A percentile compares a stretch with the other conserved stretches of the same genome.
Evolutionary conservation across 305 asterid species (phyloP).

Genomic region (Fraxinus xanthoxyloides): DNA sequence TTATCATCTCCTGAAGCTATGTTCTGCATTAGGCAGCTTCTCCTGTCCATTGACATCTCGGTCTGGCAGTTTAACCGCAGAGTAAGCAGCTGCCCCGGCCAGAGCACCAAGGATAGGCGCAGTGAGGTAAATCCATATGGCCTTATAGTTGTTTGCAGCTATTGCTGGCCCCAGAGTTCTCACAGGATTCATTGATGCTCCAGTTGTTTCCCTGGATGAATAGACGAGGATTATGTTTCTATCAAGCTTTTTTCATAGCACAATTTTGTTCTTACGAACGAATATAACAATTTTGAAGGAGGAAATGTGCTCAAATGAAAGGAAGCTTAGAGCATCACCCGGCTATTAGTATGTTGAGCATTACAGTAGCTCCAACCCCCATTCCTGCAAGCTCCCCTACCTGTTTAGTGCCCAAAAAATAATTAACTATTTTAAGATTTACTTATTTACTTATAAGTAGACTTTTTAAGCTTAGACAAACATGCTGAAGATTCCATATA

Average conservation of each 20-base stretch:
- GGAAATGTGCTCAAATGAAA: not conserved
- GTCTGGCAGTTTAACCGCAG: slow-evolving; percentile 65
- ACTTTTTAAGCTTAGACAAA: not conserved
- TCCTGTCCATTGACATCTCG: slow-evolving; percentile 24
- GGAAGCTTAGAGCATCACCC: slow-evolving; percentile 43
- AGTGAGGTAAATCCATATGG: slow-evolving; percentile 74
- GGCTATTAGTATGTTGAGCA: slow-evolving; percentile 87
- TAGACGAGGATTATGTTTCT: not conserved
- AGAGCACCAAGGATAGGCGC: slow-evolving; percentile 78
- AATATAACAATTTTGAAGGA: not conserved
- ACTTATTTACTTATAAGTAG: not conserved
- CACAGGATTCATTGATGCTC: slow-evolving; percentile 24
- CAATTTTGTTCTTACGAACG: not conserved
- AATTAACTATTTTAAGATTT: not conserved
- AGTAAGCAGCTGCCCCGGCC: slow-evolving; percentile 66
- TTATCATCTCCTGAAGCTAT: slow-evolving; percentile 38
- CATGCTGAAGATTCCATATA: not conserved
- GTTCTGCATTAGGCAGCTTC: slow-evolving; percentile 21
- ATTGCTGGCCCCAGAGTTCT: slow-evolving; percentile 23
- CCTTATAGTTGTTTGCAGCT: slow-evolving; percentile 53
- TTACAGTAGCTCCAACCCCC: slow-evolving; percentile 92
- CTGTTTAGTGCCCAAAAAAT: slow-evolving; percentile 26
- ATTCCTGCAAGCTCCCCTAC: slow-evolving; percentile 91
- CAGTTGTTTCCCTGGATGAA: slow-evolving; percentile 17
- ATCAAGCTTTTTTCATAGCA: not conserved